phyloP scores from a whole-genome alignment of 257 asterid genomes.

The Capsicum rhomboideum region DNA sequence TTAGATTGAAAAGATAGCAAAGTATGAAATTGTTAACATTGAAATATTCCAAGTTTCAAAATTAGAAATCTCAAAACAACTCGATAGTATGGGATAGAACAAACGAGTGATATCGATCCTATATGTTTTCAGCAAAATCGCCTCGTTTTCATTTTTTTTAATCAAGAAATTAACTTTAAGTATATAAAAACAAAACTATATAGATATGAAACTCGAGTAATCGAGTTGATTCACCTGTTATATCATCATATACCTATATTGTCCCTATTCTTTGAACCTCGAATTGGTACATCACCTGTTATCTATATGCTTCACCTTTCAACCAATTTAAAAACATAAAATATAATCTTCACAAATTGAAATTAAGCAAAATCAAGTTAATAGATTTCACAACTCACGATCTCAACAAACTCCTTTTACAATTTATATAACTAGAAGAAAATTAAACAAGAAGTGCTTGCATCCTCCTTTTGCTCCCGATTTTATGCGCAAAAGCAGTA shows the following conservation, averaged over 20 bases:
- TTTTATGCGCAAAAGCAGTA: background rate
- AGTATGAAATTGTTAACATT: background rate
- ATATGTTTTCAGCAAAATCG: background rate
- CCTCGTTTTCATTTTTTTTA: background rate
- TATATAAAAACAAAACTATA: background rate
- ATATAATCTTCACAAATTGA: background rate
- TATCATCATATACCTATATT: background rate
- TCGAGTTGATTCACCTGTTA: background rate
- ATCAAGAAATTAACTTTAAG: background rate
- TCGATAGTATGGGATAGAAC: background rate
- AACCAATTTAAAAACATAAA: background rate
- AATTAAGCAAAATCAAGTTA: background rate
- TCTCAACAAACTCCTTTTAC: background rate
- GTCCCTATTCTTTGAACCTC: background rate
- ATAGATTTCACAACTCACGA: background rate
- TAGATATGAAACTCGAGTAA: background rate
- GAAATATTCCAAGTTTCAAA: background rate
- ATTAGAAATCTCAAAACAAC: background rate
- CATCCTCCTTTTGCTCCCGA: background rate
- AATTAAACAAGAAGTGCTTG: background rate
- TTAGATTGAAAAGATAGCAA: background rate
- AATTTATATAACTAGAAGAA: background rate
- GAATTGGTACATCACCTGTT: background rate
- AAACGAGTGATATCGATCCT: background rate
- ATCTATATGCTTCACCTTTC: background rate